A percentile compares a stretch with the other conserved stretches of the same genome.
phyloP scores from a whole-genome alignment of 2,329 filamentous ascomycete genomes.

The Aspergillus nomiae region DNA sequence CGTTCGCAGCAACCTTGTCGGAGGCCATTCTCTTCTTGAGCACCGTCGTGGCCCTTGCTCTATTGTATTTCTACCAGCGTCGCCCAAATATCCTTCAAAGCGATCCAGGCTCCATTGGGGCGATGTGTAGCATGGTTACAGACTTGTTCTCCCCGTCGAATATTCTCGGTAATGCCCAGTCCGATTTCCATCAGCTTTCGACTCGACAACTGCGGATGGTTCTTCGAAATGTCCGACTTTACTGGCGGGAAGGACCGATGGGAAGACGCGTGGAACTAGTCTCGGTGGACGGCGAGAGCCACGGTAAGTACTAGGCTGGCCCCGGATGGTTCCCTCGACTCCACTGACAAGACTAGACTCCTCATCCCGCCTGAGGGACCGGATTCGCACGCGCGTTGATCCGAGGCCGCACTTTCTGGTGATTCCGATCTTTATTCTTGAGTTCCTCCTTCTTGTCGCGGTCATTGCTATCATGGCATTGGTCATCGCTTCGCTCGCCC shows the following conservation, averaged over 20 bases:
- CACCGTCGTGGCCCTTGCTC: constrained; percentile 24
- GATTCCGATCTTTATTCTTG: constrained; percentile 36
- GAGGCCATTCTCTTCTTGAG: constrained; percentile 32
- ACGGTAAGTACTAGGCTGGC: background rate
- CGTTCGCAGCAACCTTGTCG: constrained; percentile 30
- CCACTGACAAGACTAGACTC: constrained; percentile 21
- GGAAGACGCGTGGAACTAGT: constrained; percentile 34
- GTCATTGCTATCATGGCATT: constrained; percentile 35
- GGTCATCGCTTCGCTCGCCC: constrained; percentile 29
- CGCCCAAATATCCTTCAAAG: constrained; percentile 34
- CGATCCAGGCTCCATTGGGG: constrained; percentile 36
- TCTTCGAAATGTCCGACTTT: constrained; percentile 30
- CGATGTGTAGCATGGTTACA: constrained; percentile 38
- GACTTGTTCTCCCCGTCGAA: constrained; percentile 33
- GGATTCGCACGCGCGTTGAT: constrained; percentile 28
- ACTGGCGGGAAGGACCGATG: constrained; percentile 30
- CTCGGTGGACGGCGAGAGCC: constrained; percentile 28
- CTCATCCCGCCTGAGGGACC: constrained; percentile 26
- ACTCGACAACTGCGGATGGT: constrained; percentile 34
- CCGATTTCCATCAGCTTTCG: constrained; percentile 36
- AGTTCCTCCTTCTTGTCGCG: constrained; percentile 33
- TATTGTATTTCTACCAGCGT: constrained; percentile 31
- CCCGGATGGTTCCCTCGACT: background rate
- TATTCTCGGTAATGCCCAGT: constrained; percentile 27
- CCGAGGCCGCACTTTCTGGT: constrained; percentile 37